phyloP scores from a whole-genome alignment of 108 stramenopile species.

The Aurantiochytrium sp. region DNA sequence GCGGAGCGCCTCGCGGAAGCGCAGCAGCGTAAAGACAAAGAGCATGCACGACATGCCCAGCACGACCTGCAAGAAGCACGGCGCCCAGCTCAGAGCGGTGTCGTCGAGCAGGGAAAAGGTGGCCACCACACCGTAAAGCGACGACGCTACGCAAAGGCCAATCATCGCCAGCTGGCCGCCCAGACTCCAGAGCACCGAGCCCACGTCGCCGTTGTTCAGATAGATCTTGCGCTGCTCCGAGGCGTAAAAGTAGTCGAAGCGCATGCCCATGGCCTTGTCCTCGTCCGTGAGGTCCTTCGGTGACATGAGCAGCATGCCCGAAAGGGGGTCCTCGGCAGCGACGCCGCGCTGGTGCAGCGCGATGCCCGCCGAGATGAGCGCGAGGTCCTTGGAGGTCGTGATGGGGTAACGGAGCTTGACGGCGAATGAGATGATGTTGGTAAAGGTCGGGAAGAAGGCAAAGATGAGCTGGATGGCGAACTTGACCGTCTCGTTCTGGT shows the following conservation, averaged over 20 bases:
- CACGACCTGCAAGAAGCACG: slow-evolving; percentile 17
- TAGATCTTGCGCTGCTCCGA: slow-evolving; percentile 24
- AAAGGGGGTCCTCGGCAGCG: slow-evolving; percentile 35
- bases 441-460: slow-evolving; percentile 26
- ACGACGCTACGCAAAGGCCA: background rate
- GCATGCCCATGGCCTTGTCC: background rate
- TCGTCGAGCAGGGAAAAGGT: slow-evolving; percentile 23
- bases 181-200: background rate
- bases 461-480: slow-evolving; percentile 20
- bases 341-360: slow-evolving; percentile 1
- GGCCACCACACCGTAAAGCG: background rate
- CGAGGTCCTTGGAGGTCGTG: background rate
- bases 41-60: slow-evolving; percentile 14
- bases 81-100: background rate
- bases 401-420: slow-evolving; percentile 38
- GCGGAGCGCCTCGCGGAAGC: background rate
- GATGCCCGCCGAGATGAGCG: slow-evolving; percentile 26
- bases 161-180: background rate
- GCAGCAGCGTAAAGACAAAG: background rate
- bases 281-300: background rate
- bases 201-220: slow-evolving; percentile 20
- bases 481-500: slow-evolving; percentile 24
- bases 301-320: background rate
- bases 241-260: slow-evolving; percentile 24
- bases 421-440: slow-evolving; percentile 26